phyloP scores from a whole-genome alignment of 768 basidiomycete species.

The Dioszegia hungarica region DNA sequence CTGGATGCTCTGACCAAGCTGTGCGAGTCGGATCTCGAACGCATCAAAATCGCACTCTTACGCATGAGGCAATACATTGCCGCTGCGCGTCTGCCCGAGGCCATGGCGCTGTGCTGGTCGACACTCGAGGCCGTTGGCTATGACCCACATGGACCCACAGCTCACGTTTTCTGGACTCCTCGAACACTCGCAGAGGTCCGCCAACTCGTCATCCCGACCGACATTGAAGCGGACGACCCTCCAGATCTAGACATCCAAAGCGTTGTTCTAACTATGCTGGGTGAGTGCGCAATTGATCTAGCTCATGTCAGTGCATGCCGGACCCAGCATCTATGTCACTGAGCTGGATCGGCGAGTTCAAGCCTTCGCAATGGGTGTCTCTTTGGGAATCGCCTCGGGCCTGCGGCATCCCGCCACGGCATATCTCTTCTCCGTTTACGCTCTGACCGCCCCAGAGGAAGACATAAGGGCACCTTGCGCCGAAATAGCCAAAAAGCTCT shows the following conservation, averaged over 20 bases:
- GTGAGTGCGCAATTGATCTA: not conserved
- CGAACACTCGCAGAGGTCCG: not conserved
- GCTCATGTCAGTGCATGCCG: constrained; percentile 17
- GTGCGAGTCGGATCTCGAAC: constrained; percentile 13
- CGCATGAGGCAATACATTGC: constrained; percentile 11
- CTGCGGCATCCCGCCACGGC: constrained; percentile 4
- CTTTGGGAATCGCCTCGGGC: not conserved
- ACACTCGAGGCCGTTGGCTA: not conserved
- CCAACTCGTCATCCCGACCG: not conserved
- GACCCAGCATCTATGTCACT: constrained; percentile 13
- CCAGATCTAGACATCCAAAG: constrained; percentile 7
- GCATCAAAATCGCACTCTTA: constrained; percentile 2
- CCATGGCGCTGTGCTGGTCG: constrained; percentile 8
- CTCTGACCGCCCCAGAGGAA: not conserved
- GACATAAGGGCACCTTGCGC: not conserved
- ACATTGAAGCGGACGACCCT: constrained; percentile 1
- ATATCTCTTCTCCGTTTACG: constrained; percentile 10
- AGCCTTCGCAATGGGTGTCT: constrained; percentile 13
- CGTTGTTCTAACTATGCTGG: constrained; percentile 7
- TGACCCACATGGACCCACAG: not conserved
- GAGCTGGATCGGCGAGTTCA: not conserved
- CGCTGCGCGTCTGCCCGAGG: constrained; percentile 2
- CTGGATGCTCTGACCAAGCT: not conserved
- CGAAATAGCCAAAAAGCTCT: not conserved
- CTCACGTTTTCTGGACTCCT: not conserved